Base-by-base conservation (phyloP, 805 yeast species). In the Grigorovia transvaalensis region DNA sequence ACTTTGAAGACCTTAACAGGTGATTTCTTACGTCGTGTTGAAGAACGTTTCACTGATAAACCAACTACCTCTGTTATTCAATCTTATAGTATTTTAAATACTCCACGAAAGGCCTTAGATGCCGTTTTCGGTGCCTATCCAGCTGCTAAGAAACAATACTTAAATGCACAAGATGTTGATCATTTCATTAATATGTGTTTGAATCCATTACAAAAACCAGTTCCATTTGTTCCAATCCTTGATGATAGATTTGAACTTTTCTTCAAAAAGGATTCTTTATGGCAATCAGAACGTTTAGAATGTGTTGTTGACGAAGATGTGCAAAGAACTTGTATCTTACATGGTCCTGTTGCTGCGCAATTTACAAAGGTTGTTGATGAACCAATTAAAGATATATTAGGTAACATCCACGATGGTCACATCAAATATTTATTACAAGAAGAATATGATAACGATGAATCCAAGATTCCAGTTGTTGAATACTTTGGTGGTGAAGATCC, bases 211-310 rank as follows among this genome's bases (percentile, higher is more conserved):
- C 97, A 91, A 74, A 93, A 93, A 74, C 99, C 99, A 38, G 96
- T 89, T 67, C 99, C 99, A 57, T 93, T 93, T 61, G 90, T 93
- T 61, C 99, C 99, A 49, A 85, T 88, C 19, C 78, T 93, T 69
- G 96, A 93, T 67, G 95, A 88, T 59, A 85, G 88, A 75, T 88
- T 93, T 64, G 97, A 93, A 71, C 82, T 84, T 66, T 93, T 86
- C 80, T 93, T 93, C 81, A 93, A 93, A 82, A 93, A 93, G 76
- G 99, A 93, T 72, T 91, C 98, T 33, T 78, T 93, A 69, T 93
- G 99, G 99, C 99, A 93, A 78, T 86, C 96, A 23, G 98, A 93
- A 76, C 91, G 88, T 68, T 79, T 93, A 67, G 97, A 89, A 69
- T 87, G 97, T 54, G 98, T 93, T 66, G 90, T 88, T 58, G 98